Evolutionary conservation across 257 asterid genomes (phyloP), one percentile per base, ranked within the genome.

Genomic region (Nicotiana benthamiana): DNA sequence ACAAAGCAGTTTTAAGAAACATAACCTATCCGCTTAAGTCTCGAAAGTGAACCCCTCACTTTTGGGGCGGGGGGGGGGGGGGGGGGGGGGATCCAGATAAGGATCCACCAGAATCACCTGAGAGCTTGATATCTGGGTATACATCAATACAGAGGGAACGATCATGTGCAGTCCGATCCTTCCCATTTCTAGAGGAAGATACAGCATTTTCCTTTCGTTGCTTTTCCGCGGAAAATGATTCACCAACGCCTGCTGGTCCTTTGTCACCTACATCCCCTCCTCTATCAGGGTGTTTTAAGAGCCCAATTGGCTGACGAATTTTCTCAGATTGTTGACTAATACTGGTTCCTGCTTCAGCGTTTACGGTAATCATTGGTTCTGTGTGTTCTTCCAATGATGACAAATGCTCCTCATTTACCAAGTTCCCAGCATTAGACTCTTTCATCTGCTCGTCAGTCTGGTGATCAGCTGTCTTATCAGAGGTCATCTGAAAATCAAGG

Each of bases 101-200:
- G 75, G 68, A 85, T 67, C 75, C 51, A 85, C 70, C 82, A 70
- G 61, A 84, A 79, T 79, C 83, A 88, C 91, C 95, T 83, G 87
- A 86, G 83, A 82, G 57, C 81, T 88, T 90, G 53, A 85, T 64
- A 30, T 84, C 88, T 2, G 88, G 91, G 67, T 88, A 76, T 53
- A 82, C 87, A 83, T 86, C 83, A 74, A 87, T 72, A 12, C 83
- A 17, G 72, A 90, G 80, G 79, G 95, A 83, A 27, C 43, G 77
- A 54, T 85, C 85, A 77, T 80, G 84, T 75, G 40, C 67, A 13
- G 76, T 87, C 77, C 32, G 89, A 80, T 52, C 30, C 75, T 81
- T 75, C 64, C 76, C 24, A 17, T 85, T 83, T 54, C 84, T 88
- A 11, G 84, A 61, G 82, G 85, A 79, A 61, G 79, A 64, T 63